Conservation (phyloP, 768 basidiomycete genomes). For the Stropharia rugosoannulata region DNA sequence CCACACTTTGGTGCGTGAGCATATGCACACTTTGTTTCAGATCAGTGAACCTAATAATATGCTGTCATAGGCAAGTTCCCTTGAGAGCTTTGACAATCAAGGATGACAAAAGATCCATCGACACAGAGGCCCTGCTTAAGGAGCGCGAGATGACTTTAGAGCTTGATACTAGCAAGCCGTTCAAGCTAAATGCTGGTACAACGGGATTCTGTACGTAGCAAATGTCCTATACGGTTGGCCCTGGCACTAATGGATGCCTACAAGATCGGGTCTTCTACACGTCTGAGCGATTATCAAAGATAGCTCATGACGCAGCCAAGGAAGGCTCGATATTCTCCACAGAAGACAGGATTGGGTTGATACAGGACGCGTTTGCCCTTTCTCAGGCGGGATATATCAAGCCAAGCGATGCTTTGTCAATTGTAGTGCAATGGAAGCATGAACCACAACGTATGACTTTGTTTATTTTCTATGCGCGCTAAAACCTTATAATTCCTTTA, state of each 20-base stretch:
- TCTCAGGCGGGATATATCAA: slow-evolving; percentile 80
- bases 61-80: slow-evolving; percentile 69
- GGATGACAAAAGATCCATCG: slow-evolving; percentile 50
- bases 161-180: slow-evolving; percentile 73
- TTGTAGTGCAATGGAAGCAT: slow-evolving; percentile 64
- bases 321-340: slow-evolving; percentile 64
- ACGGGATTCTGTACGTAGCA: slow-evolving; percentile 77
- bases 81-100: slow-evolving; percentile 68
- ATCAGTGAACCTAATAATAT: neutral
- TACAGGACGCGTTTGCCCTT: slow-evolving; percentile 80
- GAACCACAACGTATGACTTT: slow-evolving; percentile 68
- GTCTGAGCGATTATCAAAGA: slow-evolving; percentile 71
- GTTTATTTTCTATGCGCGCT: neutral
- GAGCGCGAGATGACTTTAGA: slow-evolving; percentile 66
- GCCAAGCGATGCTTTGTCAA: slow-evolving; percentile 72
- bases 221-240: neutral
- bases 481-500: slow-evolving; percentile 21
- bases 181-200: slow-evolving; percentile 90
- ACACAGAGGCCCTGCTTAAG: slow-evolving; percentile 63
- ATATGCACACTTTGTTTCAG: neutral
- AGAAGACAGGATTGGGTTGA: slow-evolving; percentile 87
- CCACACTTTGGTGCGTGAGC: slow-evolving; percentile 73
- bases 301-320: slow-evolving; percentile 79
- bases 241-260: neutral
- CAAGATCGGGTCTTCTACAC: slow-evolving; percentile 86